Conservation (phyloP, 208 protist genomes). For the Strigomonas culicis region DNA sequence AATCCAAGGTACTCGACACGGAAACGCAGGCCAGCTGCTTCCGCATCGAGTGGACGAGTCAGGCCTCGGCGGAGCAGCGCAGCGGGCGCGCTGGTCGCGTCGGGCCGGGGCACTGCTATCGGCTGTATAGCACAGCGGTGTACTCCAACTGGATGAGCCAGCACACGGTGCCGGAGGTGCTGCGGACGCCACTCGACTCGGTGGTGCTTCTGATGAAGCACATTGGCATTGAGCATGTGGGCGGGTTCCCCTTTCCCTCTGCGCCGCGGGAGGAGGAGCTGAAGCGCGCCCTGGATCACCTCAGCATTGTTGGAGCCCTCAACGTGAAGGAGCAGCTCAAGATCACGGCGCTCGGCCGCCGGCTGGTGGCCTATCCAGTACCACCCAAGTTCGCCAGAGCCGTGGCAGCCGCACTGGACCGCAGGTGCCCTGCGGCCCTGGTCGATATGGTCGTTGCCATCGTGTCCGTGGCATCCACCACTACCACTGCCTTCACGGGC, state of each 20-base stretch:
- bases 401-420: slow-evolving; percentile 52
- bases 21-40: slow-evolving; percentile 96
- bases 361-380: slow-evolving; percentile 76
- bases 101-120: slow-evolving; percentile 96
- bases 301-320: slow-evolving; percentile 74
- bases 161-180: slow-evolving; percentile 93
- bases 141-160: slow-evolving; percentile 97
- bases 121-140: slow-evolving; percentile 96
- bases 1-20: slow-evolving; percentile 96
- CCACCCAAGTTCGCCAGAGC: slow-evolving; percentile 80
- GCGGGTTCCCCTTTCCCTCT: slow-evolving; percentile 87
- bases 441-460: slow-evolving; percentile 53
- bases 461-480: slow-evolving; percentile 67
- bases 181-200: slow-evolving; percentile 88
- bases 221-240: slow-evolving; percentile 84
- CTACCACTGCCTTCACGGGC: slow-evolving; percentile 77
- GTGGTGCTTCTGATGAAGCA: slow-evolving; percentile 92
- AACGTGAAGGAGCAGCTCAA: slow-evolving; percentile 32
- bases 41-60: slow-evolving; percentile 95
- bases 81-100: slow-evolving; percentile 95
- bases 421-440: slow-evolving; percentile 18
- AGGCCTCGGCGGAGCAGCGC: slow-evolving; percentile 97
- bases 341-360: slow-evolving; percentile 65
- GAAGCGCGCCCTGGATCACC: slow-evolving; percentile 63
- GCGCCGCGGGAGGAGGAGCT: slow-evolving; percentile 66